Base-by-base conservation (phyloP, 768 basidiomycete genomes). In the Hebeloma cylindrosporum region DNA sequence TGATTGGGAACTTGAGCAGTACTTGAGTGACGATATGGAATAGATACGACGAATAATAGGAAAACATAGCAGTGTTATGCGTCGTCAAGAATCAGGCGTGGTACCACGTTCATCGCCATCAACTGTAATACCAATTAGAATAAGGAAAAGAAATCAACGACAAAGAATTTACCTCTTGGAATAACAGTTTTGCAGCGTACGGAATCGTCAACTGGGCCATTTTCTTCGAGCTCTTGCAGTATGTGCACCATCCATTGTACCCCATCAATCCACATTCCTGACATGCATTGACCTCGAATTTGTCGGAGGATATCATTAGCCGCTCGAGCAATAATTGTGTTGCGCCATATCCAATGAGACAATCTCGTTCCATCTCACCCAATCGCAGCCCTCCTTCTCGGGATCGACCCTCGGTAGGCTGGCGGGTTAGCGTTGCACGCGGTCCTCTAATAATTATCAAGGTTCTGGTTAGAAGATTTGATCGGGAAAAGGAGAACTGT, bases 351-450 rank as follows among this genome's bases (percentile, higher is more conserved):
- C 95, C 96, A 58, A 97, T 95, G 30, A 97, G 73, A 64, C 96
- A 99, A 68, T 99, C 96, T 34, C 96, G 85, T 62, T 99, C 96
- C 96, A 99, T 99, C 70, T 99, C 96, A 38, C 96, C 96, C 11
- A 99, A 74, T 34, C 96, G 90, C 52, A 99, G 69, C 48, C 96
- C 96, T 61, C 96, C 96, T 67, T 98, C 96, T 40, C 96, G 84
- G 43, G 93, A 96, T 43, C 96, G 84, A 69, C 96, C 96, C 69
- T 99, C 96, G 1, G 96, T 99, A 3, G 96, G 96, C 65, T 99
- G 96, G 32, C 96, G 83, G 2, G 96, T 99, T 40, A 99, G 69
- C 16, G 93, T 94, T 7, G 96, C 96, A 61, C 93, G 87, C 34
- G 96, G 96, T 11, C 96, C 95, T 59, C 91, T 93, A 43, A 52